Conservation (phyloP, 2,329 filamentous ascomycete species). For the Colletotrichum cuscutae region DNA sequence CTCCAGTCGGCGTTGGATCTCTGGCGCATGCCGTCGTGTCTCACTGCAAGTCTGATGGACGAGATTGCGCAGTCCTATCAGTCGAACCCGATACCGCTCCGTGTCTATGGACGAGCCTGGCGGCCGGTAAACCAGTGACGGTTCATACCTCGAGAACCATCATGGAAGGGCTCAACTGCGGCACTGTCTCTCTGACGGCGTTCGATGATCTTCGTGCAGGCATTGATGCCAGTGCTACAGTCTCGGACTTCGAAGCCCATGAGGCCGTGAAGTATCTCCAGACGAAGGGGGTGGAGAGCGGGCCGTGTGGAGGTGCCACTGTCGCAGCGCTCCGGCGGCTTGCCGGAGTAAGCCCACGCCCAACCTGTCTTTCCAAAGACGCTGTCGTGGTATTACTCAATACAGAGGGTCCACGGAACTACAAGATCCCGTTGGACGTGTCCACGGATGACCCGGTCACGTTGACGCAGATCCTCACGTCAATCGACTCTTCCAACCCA, state of each 20-base stretch:
- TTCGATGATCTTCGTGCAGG: constrained; percentile 69
- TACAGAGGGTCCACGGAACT: constrained; percentile 71
- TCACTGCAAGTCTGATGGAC: constrained; percentile 66
- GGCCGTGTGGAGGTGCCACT: constrained; percentile 71
- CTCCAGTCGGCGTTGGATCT: constrained; percentile 78
- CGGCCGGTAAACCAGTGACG: constrained; percentile 55
- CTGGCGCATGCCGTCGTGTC: constrained; percentile 75
- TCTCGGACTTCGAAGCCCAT: constrained; percentile 73
- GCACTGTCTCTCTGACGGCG: constrained; percentile 72
- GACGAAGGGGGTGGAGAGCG: constrained; percentile 56
- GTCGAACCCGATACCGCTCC: constrained; percentile 77
- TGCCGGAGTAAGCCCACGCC: constrained; percentile 36
- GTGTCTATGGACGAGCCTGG: constrained; percentile 65
- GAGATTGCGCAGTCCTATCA: constrained; percentile 59
- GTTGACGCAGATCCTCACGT: constrained; percentile 56
- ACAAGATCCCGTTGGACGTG: constrained; percentile 55
- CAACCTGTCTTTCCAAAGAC: constrained; percentile 52
- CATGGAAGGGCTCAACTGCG: constrained; percentile 81
- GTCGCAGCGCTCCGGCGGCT: constrained; percentile 67
- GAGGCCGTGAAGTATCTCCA: constrained; percentile 64
- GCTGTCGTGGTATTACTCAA: constrained; percentile 73
- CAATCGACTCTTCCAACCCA: constrained; percentile 61
- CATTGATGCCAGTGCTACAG: constrained; percentile 68
- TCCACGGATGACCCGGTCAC: constrained; percentile 51
- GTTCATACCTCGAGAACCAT: constrained; percentile 71